Percentiles rank a stretch among this genome's conserved stretches.
These are phyloP conservation scores for Elsinoe batatas DNA, from an alignment of 2,329 filamentous ascomycete species.

Conservation along the genomic window DNA sequence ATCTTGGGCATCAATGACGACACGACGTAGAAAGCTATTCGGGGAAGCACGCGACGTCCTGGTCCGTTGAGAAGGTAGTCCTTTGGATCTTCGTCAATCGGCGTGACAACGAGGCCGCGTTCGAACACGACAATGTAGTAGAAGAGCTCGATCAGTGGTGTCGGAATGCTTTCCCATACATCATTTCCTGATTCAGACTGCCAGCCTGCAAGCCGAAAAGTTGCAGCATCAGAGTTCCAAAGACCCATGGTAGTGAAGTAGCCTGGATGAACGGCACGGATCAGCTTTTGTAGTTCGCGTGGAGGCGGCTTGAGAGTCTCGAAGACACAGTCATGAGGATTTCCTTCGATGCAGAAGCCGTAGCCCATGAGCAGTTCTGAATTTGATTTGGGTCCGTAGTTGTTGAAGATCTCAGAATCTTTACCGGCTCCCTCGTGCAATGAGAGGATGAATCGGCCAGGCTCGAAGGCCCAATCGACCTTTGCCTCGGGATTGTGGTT, in stretches of 20 bases:
- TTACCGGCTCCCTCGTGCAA: slow-evolving; percentile 25
- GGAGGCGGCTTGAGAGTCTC: slow-evolving; percentile 34
- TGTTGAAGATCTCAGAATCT: slow-evolving; percentile 41
- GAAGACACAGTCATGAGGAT: slow-evolving; percentile 38
- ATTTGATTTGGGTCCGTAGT: slow-evolving; percentile 45
- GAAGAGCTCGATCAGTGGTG: slow-evolving; percentile 27
- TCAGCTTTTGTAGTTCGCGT: slow-evolving; percentile 25
- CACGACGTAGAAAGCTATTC: slow-evolving; percentile 27
- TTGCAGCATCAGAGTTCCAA: slow-evolving; percentile 29
- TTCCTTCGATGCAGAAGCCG: slow-evolving; percentile 40
- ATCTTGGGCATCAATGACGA: slow-evolving; percentile 26
- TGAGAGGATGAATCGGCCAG: slow-evolving; percentile 31
- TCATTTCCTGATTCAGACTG: neutral
- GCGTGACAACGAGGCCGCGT: slow-evolving; percentile 23
- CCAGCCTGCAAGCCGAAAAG: slow-evolving; percentile 27
- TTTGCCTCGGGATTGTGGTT: slow-evolving; percentile 40
- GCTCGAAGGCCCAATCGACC: slow-evolving; percentile 39
- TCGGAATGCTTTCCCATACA: slow-evolving; percentile 21
- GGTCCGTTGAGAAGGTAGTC: slow-evolving; percentile 21
- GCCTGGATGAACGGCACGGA: slow-evolving; percentile 24
- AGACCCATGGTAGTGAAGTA: slow-evolving; percentile 24
- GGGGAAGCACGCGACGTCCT: slow-evolving; percentile 25
- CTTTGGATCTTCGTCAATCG: slow-evolving; percentile 20
- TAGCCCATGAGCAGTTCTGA: slow-evolving; percentile 45
- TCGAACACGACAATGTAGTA: slow-evolving; percentile 27